Percentiles rank a stretch among this genome's conserved stretches.
Conservation (phyloP, 2,329 filamentous ascomycete species). For the Aspergillus calidoustus region DNA sequence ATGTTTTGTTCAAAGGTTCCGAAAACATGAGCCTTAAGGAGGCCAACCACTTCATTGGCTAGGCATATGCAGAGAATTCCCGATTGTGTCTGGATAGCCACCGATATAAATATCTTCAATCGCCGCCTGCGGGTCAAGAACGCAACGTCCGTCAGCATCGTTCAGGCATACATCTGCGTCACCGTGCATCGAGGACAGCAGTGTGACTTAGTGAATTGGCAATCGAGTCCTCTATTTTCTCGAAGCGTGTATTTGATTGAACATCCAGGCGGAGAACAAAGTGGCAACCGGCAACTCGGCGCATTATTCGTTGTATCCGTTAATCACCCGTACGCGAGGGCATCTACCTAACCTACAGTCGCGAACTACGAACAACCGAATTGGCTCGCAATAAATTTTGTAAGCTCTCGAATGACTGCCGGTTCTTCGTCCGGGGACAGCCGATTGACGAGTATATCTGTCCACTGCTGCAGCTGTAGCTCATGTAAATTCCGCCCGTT, state of each 20-base stretch:
- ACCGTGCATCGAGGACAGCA: not conserved
- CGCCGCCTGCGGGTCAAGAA: no score
- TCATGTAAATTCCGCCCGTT: constrained; percentile 55
- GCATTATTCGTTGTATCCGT: not conserved
- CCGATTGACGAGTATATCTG: constrained; percentile 28
- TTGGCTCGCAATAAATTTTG: constrained; percentile 32
- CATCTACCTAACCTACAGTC: constrained; percentile 10
- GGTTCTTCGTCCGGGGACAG: constrained; percentile 21
- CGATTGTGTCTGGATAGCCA: not conserved
- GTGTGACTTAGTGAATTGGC: not conserved
- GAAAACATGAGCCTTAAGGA: not conserved
- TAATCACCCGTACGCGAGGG: not conserved
- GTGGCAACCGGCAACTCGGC: not conserved
- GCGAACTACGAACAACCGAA: constrained; percentile 26
- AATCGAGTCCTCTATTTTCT: not conserved
- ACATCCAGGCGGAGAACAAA: not conserved
- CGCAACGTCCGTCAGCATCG: no score
- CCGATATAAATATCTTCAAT: not conserved
- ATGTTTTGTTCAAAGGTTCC: not conserved
- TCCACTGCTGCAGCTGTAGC: constrained; percentile 41
- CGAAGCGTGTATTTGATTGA: not conserved
- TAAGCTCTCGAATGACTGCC: constrained; percentile 28
- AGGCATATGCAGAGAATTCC: not conserved
- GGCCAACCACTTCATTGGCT: not conserved
- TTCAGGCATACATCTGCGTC: not conserved